Base-by-base conservation (phyloP, 306 rosid species). In the Casuarina equisetifolia region DNA sequence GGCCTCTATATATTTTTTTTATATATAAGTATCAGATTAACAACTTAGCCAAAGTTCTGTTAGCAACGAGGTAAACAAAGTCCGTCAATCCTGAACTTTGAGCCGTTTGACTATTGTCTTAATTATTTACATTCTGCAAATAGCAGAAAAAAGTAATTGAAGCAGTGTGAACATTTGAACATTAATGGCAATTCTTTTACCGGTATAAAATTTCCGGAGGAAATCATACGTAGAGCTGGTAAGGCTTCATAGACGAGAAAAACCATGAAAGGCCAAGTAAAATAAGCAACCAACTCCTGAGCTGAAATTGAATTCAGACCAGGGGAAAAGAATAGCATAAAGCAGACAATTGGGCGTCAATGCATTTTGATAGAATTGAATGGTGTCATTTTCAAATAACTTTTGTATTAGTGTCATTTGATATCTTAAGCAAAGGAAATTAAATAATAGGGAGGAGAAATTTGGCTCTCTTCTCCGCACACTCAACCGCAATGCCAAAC, bases 41-140 rank as follows among this genome's bases (percentile, higher is more conserved):
- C 46, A 66, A 39, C 15, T 39, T 59, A 8, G 70, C 70, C 70
- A 64, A 64, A 66, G 32, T 66, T 66, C 16, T 66, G 48, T 16
- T 49, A 39, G 48, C 49, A 40, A 6, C 49, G 68, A 32, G 68
- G 3, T 66, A 66, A 66, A 66, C 70, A 66, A 25, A 39, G 35
- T 15, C 35, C 35, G 17, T 13, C 50, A 12, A 40, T 6, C 49
- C 70, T 40, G 49, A 40, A 66, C 70, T 66, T 66, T 40, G 70
- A 40, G 50, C 49, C 17, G 70, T 66, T 66, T 39, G 70, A 66
- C 49, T 5, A 66, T 13, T 38, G 43, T 62, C 8, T 38, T 64
- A 64, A 39, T 64, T 64, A 64, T 64, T 64, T 64, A 64, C 17
- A 40, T 39, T 6, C 32, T 40, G 70, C 49, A 7, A 39, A 6